Conservation (phyloP, 2,329 filamentous ascomycete species). For the Hymenoscyphus repandus region DNA sequence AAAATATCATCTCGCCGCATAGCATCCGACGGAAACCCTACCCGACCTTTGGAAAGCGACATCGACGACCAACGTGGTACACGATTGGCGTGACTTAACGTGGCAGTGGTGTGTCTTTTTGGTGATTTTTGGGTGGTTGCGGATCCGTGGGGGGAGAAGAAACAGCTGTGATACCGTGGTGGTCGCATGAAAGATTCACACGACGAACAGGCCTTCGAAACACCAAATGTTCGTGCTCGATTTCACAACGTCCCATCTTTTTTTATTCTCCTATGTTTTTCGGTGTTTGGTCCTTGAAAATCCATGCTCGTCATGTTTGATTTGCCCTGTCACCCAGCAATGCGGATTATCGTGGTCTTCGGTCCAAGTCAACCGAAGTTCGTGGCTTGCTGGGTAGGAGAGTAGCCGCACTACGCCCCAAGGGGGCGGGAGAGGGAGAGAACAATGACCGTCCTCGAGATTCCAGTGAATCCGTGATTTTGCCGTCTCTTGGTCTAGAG, state of each 20-base stretch:
- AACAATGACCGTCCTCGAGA: no score
- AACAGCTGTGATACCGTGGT: slow-evolving; percentile 8
- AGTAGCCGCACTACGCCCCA: no score
- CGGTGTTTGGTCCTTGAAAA: neutral
- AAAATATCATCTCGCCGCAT: neutral
- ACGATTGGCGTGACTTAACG: slow-evolving; percentile 2
- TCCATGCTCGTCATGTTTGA: no score
- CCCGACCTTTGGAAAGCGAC: neutral
- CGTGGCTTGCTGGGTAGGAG: neutral
- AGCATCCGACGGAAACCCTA: neutral
- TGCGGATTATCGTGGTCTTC: neutral
- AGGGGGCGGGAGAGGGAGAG: no score
- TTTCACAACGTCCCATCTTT: slow-evolving; percentile 11
- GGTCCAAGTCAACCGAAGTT: neutral
- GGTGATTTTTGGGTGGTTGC: slow-evolving; percentile 6
- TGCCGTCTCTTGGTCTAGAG: no score
- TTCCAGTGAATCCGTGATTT: no score
- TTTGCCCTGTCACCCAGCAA: neutral
- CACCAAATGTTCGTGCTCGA: slow-evolving; percentile 28
- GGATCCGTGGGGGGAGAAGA: neutral
- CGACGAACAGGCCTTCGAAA: slow-evolving; percentile 24
- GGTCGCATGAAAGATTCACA: slow-evolving; percentile 25
- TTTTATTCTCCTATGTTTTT: neutral
- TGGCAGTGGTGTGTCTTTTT: slow-evolving; percentile 2
- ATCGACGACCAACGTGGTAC: neutral